phyloP scores from a whole-genome alignment of 2,329 filamentous ascomycete genomes.

The Fulvia fulva region DNA sequence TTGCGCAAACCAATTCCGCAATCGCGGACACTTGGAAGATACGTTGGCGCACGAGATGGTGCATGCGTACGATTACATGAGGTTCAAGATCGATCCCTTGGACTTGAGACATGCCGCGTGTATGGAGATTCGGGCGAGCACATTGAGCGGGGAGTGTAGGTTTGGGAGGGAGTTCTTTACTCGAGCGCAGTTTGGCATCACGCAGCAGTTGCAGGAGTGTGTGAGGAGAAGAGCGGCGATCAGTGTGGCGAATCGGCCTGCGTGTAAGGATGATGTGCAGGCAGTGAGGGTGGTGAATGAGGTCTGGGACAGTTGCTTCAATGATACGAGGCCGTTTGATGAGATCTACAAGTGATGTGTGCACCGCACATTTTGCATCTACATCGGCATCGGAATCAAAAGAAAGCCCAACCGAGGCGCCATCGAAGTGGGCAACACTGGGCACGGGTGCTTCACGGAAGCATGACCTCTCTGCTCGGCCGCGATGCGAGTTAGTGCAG shows the following conservation, averaged over 20 bases:
- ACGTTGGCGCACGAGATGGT: constrained; percentile 97
- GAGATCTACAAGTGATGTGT: constrained; percentile 76
- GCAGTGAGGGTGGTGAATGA: constrained; percentile 87
- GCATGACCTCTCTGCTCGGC: too few species aligned
- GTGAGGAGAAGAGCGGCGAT: constrained; percentile 76
- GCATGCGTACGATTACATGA: constrained; percentile 87
- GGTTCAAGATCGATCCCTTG: constrained; percentile 85
- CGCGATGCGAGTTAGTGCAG: too few species aligned
- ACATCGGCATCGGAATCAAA: too few species aligned
- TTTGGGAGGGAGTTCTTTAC: constrained; percentile 84
- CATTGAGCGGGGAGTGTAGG: constrained; percentile 88
- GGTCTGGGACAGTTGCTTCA: constrained; percentile 98
- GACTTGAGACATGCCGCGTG: constrained; percentile 87
- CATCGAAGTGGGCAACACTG: too few species aligned
- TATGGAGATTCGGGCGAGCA: constrained; percentile 92
- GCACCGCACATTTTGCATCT: too few species aligned
- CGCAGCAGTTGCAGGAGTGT: constrained; percentile 90
- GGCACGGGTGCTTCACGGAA: too few species aligned
- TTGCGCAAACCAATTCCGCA: constrained; percentile 85
- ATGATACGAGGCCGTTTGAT: constrained; percentile 91
- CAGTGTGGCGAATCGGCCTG: constrained; percentile 72
- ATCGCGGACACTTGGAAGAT: constrained; percentile 81
- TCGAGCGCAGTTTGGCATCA: constrained; percentile 80
- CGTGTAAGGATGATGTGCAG: constrained; percentile 79
- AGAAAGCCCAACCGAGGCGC: too few species aligned